phyloP scores from a whole-genome alignment of 75 land plant species.

The Azolla pinnata region DNA sequence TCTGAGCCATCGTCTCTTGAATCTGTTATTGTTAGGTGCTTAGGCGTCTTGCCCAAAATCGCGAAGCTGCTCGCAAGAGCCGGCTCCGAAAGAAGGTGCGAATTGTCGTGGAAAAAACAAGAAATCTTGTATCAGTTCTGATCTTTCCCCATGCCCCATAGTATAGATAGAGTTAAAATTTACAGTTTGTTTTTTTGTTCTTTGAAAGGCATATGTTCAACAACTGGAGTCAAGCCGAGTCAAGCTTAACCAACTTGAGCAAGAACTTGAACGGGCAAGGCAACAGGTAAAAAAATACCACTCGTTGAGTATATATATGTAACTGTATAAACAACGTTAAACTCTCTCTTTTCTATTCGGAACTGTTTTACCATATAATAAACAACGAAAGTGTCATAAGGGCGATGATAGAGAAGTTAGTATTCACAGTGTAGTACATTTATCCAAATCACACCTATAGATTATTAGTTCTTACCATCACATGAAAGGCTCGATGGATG shows the following conservation, averaged over 20 bases:
- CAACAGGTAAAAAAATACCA: conserved; percentile 34
- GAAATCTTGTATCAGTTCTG: too few species aligned
- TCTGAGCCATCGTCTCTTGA: too few species aligned
- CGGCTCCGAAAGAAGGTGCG: conserved; percentile 44
- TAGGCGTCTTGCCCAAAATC: conserved; percentile 56
- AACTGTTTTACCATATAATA: too few species aligned
- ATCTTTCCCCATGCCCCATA: not conserved
- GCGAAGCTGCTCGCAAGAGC: conserved; percentile 62
- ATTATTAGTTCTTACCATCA: too few species aligned
- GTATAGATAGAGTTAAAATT: not conserved
- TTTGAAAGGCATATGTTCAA: conserved; percentile 64
- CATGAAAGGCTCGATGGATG: too few species aligned
- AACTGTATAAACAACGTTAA: not conserved
- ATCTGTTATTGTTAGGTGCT: conserved; percentile 37
- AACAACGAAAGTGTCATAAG: too few species aligned
- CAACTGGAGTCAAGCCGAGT: conserved; percentile 67
- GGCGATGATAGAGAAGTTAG: too few species aligned
- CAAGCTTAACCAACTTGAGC: conserved; percentile 60
- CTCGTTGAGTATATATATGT: not conserved
- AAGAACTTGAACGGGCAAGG: conserved; percentile 68
- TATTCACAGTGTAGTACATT: too few species aligned
- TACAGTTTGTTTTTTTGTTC: not conserved
- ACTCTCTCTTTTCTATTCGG: not conserved
- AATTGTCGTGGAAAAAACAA: too few species aligned
- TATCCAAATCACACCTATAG: too few species aligned